phyloP scores from a whole-genome alignment of 768 basidiomycete genomes.

The Russula griseocarnosa region DNA sequence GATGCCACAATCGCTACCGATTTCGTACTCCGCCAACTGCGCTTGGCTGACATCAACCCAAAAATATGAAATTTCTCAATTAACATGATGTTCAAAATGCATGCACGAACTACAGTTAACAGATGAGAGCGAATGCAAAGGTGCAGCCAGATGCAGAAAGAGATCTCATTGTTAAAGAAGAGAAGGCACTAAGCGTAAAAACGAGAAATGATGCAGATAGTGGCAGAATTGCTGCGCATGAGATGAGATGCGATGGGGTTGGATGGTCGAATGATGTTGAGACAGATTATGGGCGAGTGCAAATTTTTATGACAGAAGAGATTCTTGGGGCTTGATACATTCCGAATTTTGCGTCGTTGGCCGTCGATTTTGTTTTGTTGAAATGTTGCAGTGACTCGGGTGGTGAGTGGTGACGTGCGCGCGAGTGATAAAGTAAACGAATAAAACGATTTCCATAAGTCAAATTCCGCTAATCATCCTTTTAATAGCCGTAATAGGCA shows the following conservation, averaged over 20 bases:
- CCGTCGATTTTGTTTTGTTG: conserved; percentile 4
- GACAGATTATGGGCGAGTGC: conserved; percentile 21
- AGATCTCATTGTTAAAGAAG: conserved; percentile 10
- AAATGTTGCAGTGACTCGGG: conserved; percentile 26
- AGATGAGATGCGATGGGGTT: conserved; percentile 25
- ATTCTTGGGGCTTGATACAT: conserved; percentile 24
- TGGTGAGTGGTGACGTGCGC: conserved; percentile 11
- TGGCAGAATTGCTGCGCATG: conserved; percentile 22
- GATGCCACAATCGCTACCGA: not conserved
- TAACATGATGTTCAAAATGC: conserved; percentile 14
- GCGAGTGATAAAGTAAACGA: conserved; percentile 22
- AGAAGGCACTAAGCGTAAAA: conserved; percentile 19
- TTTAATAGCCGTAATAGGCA: conserved; percentile 51
- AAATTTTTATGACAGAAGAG: conserved; percentile 21
- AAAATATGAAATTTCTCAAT: conserved; percentile 20
- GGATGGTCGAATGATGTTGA: conserved; percentile 18
- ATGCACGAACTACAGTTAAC: conserved; percentile 8
- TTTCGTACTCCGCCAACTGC: not conserved
- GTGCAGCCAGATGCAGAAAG: conserved; percentile 12
- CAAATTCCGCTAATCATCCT: conserved; percentile 10
- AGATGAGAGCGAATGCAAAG: conserved; percentile 20
- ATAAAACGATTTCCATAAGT: conserved; percentile 24
- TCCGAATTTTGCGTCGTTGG: conserved; percentile 22
- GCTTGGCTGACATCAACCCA: not conserved
- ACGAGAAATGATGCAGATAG: conserved; percentile 27